Evolutionary conservation across 495 filamentous ascomycete species (phyloP).

Genomic region (Podospora pseudocomata): DNA sequence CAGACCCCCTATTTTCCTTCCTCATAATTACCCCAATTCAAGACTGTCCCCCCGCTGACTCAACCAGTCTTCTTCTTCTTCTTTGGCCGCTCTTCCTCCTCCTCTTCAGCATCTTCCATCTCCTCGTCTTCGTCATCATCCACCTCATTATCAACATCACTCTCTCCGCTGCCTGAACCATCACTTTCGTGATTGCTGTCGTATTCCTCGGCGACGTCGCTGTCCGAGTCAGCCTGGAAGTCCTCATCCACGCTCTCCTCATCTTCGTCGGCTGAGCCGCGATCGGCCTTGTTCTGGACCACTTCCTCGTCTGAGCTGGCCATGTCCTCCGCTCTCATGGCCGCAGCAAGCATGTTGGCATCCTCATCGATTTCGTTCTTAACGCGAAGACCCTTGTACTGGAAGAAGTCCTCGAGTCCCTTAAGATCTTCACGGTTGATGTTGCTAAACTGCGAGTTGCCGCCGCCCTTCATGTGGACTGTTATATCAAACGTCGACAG

Average conservation of each 20-base stretch:
- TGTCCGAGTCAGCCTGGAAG: slow-evolving; percentile 86
- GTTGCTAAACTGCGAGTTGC: slow-evolving; percentile 94
- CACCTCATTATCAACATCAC: slow-evolving; percentile 51
- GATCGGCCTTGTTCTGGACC: slow-evolving; percentile 64
- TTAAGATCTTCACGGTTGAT: slow-evolving; percentile 98
- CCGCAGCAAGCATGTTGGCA: slow-evolving; percentile 68
- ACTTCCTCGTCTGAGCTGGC: slow-evolving; percentile 85
- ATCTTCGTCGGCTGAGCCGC: slow-evolving; percentile 93
- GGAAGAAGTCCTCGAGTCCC: slow-evolving; percentile 93
- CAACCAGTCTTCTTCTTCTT: slow-evolving; percentile 48
- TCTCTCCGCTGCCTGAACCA: slow-evolving; percentile 59
- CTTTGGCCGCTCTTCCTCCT: slow-evolving; percentile 40
- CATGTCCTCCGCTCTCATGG: slow-evolving; percentile 69
- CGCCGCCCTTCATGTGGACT: slow-evolving; percentile 72
- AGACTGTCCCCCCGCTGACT: not conserved
- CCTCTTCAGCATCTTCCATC: slow-evolving; percentile 34
- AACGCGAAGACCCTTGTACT: slow-evolving; percentile 83
- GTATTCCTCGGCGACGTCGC: slow-evolving; percentile 94
- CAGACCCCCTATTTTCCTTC: not conserved
- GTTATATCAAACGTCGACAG: slow-evolving; percentile 97
- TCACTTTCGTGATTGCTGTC: slow-evolving; percentile 87
- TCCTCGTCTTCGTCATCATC: slow-evolving; percentile 37
- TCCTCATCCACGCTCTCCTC: slow-evolving; percentile 93
- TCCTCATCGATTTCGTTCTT: slow-evolving; percentile 86
- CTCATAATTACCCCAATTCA: not conserved